These are phyloP conservation scores for Colletotrichum truncatum DNA, from an alignment of 2,329 filamentous ascomycete species.

Conservation along the genomic window DNA sequence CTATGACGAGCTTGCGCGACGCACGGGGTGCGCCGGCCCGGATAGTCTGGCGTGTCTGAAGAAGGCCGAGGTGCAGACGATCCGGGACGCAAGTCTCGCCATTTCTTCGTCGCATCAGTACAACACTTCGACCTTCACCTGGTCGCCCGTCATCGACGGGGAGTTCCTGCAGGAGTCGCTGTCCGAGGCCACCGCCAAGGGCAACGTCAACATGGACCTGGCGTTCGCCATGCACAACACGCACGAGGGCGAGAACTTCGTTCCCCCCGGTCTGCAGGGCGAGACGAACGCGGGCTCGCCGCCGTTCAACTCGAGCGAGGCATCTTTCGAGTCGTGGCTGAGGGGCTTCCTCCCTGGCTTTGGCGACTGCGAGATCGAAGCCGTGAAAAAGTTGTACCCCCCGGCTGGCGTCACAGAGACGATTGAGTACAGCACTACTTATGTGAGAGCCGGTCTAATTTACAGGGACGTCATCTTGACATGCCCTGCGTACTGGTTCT, in stretches of 20 bases:
- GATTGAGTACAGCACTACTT: slow-evolving; percentile 59
- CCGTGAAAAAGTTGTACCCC: slow-evolving; percentile 58
- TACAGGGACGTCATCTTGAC: slow-evolving; percentile 67
- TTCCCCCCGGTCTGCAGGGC: slow-evolving; percentile 57
- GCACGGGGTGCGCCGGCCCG: slow-evolving; percentile 56
- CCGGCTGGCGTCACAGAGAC: slow-evolving; percentile 55
- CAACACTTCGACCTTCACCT: slow-evolving; percentile 65
- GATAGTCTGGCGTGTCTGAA: slow-evolving; percentile 66
- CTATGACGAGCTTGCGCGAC: slow-evolving; percentile 54
- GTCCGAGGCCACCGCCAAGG: slow-evolving; percentile 48
- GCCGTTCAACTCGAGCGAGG: slow-evolving; percentile 58
- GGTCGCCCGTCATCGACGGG: slow-evolving; percentile 69
- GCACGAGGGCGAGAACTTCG: slow-evolving; percentile 71
- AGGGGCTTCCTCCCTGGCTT: slow-evolving; percentile 61
- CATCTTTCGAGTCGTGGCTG: slow-evolving; percentile 63
- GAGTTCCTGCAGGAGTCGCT: slow-evolving; percentile 59
- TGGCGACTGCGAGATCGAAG: slow-evolving; percentile 44
- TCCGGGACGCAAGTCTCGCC: slow-evolving; percentile 60
- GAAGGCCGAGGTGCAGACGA: slow-evolving; percentile 57
- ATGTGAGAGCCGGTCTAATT: slow-evolving; percentile 62
- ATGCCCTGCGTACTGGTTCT: slow-evolving; percentile 68
- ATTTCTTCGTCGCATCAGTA: slow-evolving; percentile 60
- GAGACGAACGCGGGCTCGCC: slow-evolving; percentile 40
- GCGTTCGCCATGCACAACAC: slow-evolving; percentile 68
- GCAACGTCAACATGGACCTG: slow-evolving; percentile 52